phyloP scores from a whole-genome alignment of 805 yeast genomes.

The Yamadazyma endophytica region DNA sequence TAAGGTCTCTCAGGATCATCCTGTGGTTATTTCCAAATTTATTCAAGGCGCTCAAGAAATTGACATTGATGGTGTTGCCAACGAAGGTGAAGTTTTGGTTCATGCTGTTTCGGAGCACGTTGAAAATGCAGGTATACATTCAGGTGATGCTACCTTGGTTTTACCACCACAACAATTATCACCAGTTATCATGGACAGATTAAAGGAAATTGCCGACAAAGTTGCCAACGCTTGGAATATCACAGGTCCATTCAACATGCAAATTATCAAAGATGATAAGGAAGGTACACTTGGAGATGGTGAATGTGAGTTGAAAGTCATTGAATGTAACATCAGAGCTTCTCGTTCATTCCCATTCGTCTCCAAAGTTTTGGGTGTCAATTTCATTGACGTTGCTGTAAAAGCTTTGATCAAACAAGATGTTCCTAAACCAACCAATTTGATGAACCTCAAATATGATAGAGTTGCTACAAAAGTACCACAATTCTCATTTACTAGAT shows the following conservation, averaged over 20 bases:
- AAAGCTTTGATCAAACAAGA: slow-evolving; percentile 64
- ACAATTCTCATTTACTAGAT: slow-evolving; percentile 93
- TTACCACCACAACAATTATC: slow-evolving; percentile 95
- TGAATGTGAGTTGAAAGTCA: slow-evolving; percentile 66
- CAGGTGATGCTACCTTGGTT: slow-evolving; percentile 97
- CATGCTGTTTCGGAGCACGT: slow-evolving; percentile 98
- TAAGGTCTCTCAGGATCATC: slow-evolving; percentile 91
- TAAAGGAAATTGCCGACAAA: slow-evolving; percentile 89
- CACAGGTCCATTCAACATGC: slow-evolving; percentile 97
- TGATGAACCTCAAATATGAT: slow-evolving; percentile 70
- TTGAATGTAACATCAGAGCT: slow-evolving; percentile 98
- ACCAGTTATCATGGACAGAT: slow-evolving; percentile 60
- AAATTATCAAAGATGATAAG: slow-evolving; percentile 76
- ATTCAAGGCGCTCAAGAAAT: slow-evolving; percentile 96
- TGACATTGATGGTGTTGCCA: slow-evolving; percentile 98
- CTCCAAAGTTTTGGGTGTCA: slow-evolving; percentile 94
- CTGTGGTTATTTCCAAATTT: slow-evolving; percentile 95
- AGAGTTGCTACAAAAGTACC: slow-evolving; percentile 97
- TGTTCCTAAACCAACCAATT: slow-evolving; percentile 74
- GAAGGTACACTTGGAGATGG: slow-evolving; percentile 46
- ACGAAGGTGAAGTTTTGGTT: slow-evolving; percentile 89
- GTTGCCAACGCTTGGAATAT: slow-evolving; percentile 92
- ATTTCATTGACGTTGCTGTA: slow-evolving; percentile 95
- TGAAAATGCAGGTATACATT: slow-evolving; percentile 98
- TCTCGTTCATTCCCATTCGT: slow-evolving; percentile 99